Evolutionary conservation across 23 red algal genomes (phyloP), one percentile per base, ranked within the genome.

Genomic region (Chondrus crispus): DNA sequence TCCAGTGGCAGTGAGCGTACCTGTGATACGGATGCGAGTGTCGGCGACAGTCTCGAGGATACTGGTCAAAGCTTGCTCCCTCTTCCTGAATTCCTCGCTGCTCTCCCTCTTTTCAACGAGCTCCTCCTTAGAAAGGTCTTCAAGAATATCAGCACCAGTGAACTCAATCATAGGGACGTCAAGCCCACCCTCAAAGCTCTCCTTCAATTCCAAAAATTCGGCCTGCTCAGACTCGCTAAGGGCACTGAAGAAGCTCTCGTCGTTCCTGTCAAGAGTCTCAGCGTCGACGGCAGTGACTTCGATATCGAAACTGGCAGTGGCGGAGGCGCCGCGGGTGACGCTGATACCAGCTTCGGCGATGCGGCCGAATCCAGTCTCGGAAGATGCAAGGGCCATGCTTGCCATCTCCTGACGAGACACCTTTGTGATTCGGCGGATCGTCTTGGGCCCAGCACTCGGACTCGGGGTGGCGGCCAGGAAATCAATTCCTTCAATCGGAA

Each of bases 161-260:
- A 38, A 55, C 45, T 82, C 49, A 42, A 82, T 55, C 77, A 82
- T 82, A 18, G 77, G 77, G 3, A 82, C 51, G 24, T 60, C 28
- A 32, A 82, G 32, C 26, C 51, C 42, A 42, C 50, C 50, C 9
- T 62, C 62, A 30, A 74, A 35, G 3, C 68, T 20, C 22, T 35
- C 35, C n/a, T n/a, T n/a, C n/a, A n/a, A n/a, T n/a, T n/a, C n/a
- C n/a, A n/a, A n/a, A 35, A 43, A 74, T 35, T 74, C 68, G 36
- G 39, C 68, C 26, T 19, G n/a, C 22, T 74, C 68, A 20, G 68
- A 74, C 2, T 43, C 68, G 6, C 36, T 6, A 18, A 74, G 68
- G 16, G 68, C 39, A 41, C 26, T 36, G 26, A 18, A 28, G 18
- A 74, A 74, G 19, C 46, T 4, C 35, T 74, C 36, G 68, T 74